Conservation (phyloP, 257 asterid genomes). For the Sherardia arvensis region DNA sequence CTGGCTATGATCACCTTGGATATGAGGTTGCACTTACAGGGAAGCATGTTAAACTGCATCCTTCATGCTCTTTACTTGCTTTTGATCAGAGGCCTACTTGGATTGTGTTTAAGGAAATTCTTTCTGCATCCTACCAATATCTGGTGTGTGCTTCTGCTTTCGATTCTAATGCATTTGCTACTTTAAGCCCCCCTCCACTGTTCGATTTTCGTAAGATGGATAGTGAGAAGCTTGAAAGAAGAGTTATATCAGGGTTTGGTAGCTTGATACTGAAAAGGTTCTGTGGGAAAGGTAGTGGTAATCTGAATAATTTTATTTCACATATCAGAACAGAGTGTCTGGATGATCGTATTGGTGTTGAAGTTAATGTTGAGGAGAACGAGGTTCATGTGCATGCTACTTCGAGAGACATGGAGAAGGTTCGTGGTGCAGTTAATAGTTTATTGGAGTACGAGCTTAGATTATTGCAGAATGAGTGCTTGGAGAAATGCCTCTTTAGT, state of each 20-base stretch:
- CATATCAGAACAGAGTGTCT: slow-evolving; percentile 38
- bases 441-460: slow-evolving; percentile 52
- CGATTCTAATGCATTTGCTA: slow-evolving; percentile 39
- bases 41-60: slow-evolving; percentile 77
- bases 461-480: slow-evolving; percentile 59
- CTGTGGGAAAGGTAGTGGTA: slow-evolving; percentile 58
- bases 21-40: slow-evolving; percentile 68
- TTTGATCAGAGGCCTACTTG: slow-evolving; percentile 70
- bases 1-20: slow-evolving; percentile 91
- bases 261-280: slow-evolving; percentile 54
- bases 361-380: slow-evolving; percentile 59
- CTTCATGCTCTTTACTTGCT: slow-evolving; percentile 68
- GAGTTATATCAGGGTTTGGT: slow-evolving; percentile 56
- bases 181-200: slow-evolving; percentile 48
- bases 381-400: slow-evolving; percentile 57
- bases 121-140: slow-evolving; percentile 56
- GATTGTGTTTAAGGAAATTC: slow-evolving; percentile 77
- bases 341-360: slow-evolving; percentile 63
- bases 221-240: slow-evolving; percentile 42
- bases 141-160: slow-evolving; percentile 73
- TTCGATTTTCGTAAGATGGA: slow-evolving; percentile 62
- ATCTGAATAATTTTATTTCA: slow-evolving; percentile 47
- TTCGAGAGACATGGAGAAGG: slow-evolving; percentile 55
- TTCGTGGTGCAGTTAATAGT: slow-evolving; percentile 31
- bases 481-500: slow-evolving; percentile 53